Conservation (phyloP, 1,284 basidiomycete species). For the Neotropicomus parvogracilis region DNA sequence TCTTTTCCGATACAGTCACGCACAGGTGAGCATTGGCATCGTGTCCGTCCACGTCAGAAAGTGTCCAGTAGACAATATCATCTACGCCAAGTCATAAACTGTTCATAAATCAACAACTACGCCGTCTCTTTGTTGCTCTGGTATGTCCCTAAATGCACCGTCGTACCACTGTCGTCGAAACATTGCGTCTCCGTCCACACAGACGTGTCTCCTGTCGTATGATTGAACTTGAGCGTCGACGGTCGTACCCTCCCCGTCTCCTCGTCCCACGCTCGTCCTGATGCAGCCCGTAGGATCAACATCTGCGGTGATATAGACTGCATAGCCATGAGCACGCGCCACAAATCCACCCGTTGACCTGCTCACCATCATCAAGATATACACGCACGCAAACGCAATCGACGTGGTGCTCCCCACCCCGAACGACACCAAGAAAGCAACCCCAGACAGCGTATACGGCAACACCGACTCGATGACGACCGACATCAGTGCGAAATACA, state of each 20-base stretch:
- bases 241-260: neutral
- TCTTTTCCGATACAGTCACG: too few species aligned
- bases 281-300: slow-evolving; percentile 26
- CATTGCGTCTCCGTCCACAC: neutral
- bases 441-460: slow-evolving; percentile 27
- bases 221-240: slow-evolving; percentile 19
- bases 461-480: slow-evolving; percentile 29
- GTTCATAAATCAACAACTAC: neutral
- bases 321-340: neutral
- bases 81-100: neutral
- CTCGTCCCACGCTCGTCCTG: slow-evolving; percentile 19
- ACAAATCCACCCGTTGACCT: neutral
- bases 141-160: neutral
- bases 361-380: slow-evolving; percentile 25
- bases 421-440: slow-evolving; percentile 26
- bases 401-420: slow-evolving; percentile 15
- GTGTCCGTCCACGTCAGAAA: neutral
- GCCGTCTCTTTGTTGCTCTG: slow-evolving; percentile 1
- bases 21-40: too few species aligned
- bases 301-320: slow-evolving; percentile 31
- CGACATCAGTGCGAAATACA: slow-evolving; percentile 21
- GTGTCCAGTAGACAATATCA: neutral
- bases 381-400: slow-evolving; percentile 21
- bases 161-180: neutral
- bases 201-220: neutral